Evolutionary conservation across 1,139 yeast species (phyloP), one percentile per base, ranked within the genome.

Genomic region (Suhomyces maxii): DNA sequence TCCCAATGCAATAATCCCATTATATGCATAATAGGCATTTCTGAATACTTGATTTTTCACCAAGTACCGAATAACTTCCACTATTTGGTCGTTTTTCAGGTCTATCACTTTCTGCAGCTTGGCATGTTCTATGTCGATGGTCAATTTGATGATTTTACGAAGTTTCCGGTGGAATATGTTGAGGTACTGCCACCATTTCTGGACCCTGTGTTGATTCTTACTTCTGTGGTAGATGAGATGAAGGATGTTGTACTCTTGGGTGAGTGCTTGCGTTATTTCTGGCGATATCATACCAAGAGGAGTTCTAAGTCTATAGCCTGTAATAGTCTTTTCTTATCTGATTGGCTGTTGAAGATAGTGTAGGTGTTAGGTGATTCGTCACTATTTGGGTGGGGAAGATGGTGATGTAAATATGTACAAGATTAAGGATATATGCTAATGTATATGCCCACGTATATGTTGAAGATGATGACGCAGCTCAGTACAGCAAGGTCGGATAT

Each of bases 161-260:
- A 82, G 54, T 39, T 77, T 69, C 33, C 96, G 73, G 53, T 85
- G 84, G 25, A 87, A 60, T n/a, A 84, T 76, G 49, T 82, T 75
- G 42, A 89, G 68, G 50, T 80, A 76, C 47, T 70, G 77, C 91
- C 96, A 89, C 97, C 97, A 89, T 23, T 60, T 61, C 36, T 87
- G 79, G 12, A 76, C 77, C n/a, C 83, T 69, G 57, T 89, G 96
- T 63, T 89, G 97, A 60, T 88, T 88, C 51, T 75, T 73, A 61
- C 84, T 86, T 51, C 96, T 69, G 55, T 85, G 89, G 58, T 85
- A 82, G 4, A 88, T 54, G 39, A 89, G 63, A 53, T 81, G 85
- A 8, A 87, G 60, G 3, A 87, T 59, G 32, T 77, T 75, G 43
- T 69, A 79, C 63, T 89, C 96, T 42, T 43, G 45, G 39, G 31